These are phyloP conservation scores for Xylogone sp. DNA, from an alignment of 2,329 filamentous ascomycete genomes.

Conservation along the genomic window DNA sequence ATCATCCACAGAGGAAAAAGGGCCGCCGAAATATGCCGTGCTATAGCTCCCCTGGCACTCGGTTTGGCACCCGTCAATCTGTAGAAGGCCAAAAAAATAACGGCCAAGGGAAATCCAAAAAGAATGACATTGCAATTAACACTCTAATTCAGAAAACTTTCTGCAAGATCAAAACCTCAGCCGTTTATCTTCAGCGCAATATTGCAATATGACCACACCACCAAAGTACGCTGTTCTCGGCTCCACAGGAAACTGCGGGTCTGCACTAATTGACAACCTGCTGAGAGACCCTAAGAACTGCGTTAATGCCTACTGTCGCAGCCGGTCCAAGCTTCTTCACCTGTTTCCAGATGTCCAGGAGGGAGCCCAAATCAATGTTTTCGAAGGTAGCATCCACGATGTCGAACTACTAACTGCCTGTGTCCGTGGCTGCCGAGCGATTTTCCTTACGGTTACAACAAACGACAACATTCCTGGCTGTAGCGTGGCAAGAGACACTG, in stretches of 20 bases:
- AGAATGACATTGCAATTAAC: too few species aligned
- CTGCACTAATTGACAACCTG: slow-evolving; percentile 35
- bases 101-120: too few species aligned
- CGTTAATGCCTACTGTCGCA: slow-evolving; percentile 42
- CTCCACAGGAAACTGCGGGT: slow-evolving; percentile 40
- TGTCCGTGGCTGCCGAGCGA: slow-evolving; percentile 29
- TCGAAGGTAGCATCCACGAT: slow-evolving; percentile 38
- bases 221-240: slow-evolving; percentile 36
- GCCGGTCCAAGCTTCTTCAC: slow-evolving; percentile 32
- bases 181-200: too few species aligned
- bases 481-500: slow-evolving; percentile 32
- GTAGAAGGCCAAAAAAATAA: too few species aligned
- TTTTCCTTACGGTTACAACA: slow-evolving; percentile 37
- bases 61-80: too few species aligned
- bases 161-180: too few species aligned
- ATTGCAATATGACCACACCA: too few species aligned
- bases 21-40: too few species aligned
- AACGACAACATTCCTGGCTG: slow-evolving; percentile 42
- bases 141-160: too few species aligned
- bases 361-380: slow-evolving; percentile 33
- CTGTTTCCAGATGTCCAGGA: slow-evolving; percentile 29
- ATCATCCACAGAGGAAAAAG: too few species aligned
- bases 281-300: slow-evolving; percentile 25
- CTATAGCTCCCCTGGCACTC: too few species aligned
- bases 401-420: slow-evolving; percentile 32